Evolutionary conservation across 805 yeast species (phyloP).

Genomic region (Cyberlindnera sargentensis): DNA sequence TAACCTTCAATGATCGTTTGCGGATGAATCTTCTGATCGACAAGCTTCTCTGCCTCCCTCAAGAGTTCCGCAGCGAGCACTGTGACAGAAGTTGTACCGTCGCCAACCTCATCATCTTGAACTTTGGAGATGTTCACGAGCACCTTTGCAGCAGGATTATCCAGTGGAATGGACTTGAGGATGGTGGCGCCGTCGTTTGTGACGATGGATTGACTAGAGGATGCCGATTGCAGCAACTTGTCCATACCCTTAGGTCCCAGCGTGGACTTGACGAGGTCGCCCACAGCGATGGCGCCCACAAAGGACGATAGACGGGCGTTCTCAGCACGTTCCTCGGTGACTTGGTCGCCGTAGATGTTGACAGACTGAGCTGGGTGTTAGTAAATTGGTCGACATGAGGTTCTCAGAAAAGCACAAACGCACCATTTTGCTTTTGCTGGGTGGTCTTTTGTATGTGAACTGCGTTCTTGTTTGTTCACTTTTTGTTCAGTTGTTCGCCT

Average conservation of each 20-base stretch:
- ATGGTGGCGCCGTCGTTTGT: conserved; percentile 99
- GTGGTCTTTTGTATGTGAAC: too few relatives aligned
- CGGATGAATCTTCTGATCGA: conserved; percentile 92
- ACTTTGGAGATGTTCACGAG: conserved; percentile 91
- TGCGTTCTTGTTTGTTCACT: too few relatives aligned
- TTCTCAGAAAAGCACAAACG: not conserved
- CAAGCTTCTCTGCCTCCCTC: conserved; percentile 89
- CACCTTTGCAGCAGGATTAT: conserved; percentile 95
- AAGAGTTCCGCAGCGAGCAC: conserved; percentile 84
- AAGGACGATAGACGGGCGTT: conserved; percentile 96
- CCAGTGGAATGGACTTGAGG: conserved; percentile 86
- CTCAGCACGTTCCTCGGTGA: conserved; percentile 95
- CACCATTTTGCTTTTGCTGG: not conserved
- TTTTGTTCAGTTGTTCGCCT: too few relatives aligned
- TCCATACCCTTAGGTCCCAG: conserved; percentile 99
- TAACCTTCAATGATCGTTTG: conserved; percentile 96
- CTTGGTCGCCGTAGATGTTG: conserved; percentile 94
- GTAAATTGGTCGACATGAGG: not conserved
- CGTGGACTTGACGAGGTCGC: conserved; percentile 90
- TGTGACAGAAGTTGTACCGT: conserved; percentile 96
- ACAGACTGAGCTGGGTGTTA: conserved; percentile 38
- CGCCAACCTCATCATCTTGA: conserved; percentile 53
- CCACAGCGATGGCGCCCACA: conserved; percentile 98
- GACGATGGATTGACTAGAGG: conserved; percentile 69
- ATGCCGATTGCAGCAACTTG: conserved; percentile 81